phyloP scores from a whole-genome alignment of 192 early-diverging fungal species.

The Podila verticillata region DNA sequence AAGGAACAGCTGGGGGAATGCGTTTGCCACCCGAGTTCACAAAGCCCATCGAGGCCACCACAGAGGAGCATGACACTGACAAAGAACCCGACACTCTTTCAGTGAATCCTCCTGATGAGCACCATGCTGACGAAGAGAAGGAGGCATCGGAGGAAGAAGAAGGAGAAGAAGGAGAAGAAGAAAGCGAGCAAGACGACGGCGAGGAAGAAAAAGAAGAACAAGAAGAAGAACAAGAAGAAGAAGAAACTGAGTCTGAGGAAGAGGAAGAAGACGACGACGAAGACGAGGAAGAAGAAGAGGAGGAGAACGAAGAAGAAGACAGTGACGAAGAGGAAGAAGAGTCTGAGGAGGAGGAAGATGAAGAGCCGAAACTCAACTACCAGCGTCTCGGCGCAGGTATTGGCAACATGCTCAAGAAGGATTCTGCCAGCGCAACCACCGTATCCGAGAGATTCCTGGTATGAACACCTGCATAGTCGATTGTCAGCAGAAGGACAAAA shows the following conservation, averaged over 20 bases:
- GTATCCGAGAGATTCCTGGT: conserved; percentile 91
- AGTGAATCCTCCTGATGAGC: conserved; percentile 6
- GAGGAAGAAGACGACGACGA: conserved; percentile 43
- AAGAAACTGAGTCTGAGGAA: conserved; percentile 62
- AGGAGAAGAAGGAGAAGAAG: conserved; percentile 21
- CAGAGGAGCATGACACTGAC: conserved; percentile 4
- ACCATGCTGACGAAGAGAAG: background rate
- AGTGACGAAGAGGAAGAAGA: conserved; percentile 52
- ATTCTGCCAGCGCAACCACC: conserved; percentile 81
- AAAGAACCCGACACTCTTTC: conserved; percentile 9
- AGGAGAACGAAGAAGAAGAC: conserved; percentile 48
- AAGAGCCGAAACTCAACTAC: conserved; percentile 94
- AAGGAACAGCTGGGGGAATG: conserved; percentile 9
- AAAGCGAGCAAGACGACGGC: conserved; percentile 31
- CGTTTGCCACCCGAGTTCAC: conserved; percentile 20
- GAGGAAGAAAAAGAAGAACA: conserved; percentile 41
- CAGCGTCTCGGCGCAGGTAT: conserved; percentile 82
- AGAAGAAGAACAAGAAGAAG: conserved; percentile 38
- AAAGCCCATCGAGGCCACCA: conserved; percentile 6
- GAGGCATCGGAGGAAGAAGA: conserved; percentile 6
- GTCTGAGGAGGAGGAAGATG: conserved; percentile 76
- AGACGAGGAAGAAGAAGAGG: conserved; percentile 50
- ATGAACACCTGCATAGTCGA: conserved; percentile 4
- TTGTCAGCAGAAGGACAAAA: background rate
- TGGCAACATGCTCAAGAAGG: conserved; percentile 83